Percentiles rank a stretch among this genome's conserved stretches.
Conservation (phyloP, 2,329 filamentous ascomycete species). For the Scopulariopsis brevicaulis region DNA sequence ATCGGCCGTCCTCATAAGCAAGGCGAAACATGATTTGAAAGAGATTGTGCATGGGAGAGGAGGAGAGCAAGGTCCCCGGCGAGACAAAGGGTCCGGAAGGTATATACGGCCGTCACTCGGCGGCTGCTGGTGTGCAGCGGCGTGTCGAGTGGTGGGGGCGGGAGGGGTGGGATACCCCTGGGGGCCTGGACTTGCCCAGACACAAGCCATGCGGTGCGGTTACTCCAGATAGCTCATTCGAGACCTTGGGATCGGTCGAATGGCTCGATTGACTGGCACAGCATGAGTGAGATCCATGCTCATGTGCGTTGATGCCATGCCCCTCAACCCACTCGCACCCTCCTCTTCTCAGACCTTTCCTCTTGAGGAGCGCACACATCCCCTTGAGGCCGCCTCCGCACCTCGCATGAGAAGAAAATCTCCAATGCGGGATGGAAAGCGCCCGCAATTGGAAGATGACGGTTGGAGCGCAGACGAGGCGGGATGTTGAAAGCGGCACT, state of each 20-base stretch:
- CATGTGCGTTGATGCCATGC: background rate
- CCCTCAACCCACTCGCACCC: background rate
- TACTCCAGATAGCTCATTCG: too few species aligned
- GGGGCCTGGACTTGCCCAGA: background rate
- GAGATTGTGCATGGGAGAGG: slow-evolving; percentile 3
- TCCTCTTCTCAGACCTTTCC: background rate
- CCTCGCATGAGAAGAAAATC: background rate
- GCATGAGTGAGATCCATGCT: background rate
- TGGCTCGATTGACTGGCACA: background rate
- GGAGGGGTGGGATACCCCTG: background rate
- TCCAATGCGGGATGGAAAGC: background rate
- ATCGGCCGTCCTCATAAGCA: slow-evolving; percentile 1
- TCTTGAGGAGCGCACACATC: background rate
- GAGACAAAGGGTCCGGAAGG: background rate
- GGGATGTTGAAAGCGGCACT: slow-evolving; percentile 1
- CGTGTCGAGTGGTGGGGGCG: slow-evolving; percentile 4
- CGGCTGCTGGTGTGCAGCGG: slow-evolving; percentile 4
- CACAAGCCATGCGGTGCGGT: background rate
- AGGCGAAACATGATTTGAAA: slow-evolving; percentile 5
- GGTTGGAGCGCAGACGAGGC: slow-evolving; percentile 1
- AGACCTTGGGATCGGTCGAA: background rate
- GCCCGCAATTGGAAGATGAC: background rate
- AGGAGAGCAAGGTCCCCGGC: background rate
- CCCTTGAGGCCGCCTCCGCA: background rate
- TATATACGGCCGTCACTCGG: slow-evolving; percentile 4